A percentile compares a stretch with the other conserved stretches of the same genome.
Conservation (phyloP, 345 rosid genomes). For the Odontarrhena argentea region DNA sequence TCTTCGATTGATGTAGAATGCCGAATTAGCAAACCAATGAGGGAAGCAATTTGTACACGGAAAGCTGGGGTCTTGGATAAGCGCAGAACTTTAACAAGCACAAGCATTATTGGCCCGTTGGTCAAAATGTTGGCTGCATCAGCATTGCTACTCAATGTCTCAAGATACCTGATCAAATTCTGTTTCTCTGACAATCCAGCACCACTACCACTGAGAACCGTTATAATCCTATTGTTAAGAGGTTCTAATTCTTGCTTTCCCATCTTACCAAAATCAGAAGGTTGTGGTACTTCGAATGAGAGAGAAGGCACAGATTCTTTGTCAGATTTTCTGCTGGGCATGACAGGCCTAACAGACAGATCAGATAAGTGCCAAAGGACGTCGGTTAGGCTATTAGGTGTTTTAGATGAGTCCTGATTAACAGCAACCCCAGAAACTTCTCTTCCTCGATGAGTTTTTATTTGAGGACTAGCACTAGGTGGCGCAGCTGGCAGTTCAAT, state of each 20-base stretch:
- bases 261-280: slow-evolving; percentile 75
- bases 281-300: slow-evolving; percentile 71
- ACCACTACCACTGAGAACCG: slow-evolving; percentile 63
- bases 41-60: slow-evolving; percentile 89
- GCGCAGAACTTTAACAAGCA: slow-evolving; percentile 90
- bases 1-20: slow-evolving; percentile 86
- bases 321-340: slow-evolving; percentile 94
- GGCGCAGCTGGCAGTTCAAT: slow-evolving; percentile 63
- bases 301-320: slow-evolving; percentile 73
- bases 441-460: slow-evolving; percentile 59
- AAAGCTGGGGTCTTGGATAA: slow-evolving; percentile 80
- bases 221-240: slow-evolving; percentile 57
- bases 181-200: slow-evolving; percentile 82
- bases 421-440: slow-evolving; percentile 52
- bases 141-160: slow-evolving; percentile 80
- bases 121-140: slow-evolving; percentile 91
- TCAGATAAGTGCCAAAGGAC: slow-evolving; percentile 94
- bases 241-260: slow-evolving; percentile 76
- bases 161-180: slow-evolving; percentile 84
- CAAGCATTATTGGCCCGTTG: slow-evolving; percentile 89
- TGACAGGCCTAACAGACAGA: slow-evolving; percentile 94
- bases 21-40: slow-evolving; percentile 89
- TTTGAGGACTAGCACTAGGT: slow-evolving; percentile 67
- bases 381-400: slow-evolving; percentile 60
- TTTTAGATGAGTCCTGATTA: slow-evolving; percentile 62